Base-by-base conservation (phyloP, 2,329 filamentous ascomycete genomes). In the Dothistroma septosporum region DNA sequence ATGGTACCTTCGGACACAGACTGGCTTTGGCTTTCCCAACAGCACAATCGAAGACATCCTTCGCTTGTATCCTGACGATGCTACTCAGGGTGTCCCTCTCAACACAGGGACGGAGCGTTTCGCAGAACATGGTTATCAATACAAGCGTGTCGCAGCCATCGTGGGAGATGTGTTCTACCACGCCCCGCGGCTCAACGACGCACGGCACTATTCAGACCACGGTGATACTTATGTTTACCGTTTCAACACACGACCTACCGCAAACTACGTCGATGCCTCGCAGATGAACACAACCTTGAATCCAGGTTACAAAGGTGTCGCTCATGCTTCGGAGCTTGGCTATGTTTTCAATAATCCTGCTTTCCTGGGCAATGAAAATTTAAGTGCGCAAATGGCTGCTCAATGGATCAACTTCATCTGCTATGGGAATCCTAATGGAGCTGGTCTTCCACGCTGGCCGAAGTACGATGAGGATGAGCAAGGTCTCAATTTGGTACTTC, bases 201-300 rank as follows among this genome's bases (percentile, higher is more conserved):
- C 80, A 61, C 74, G 82, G 64, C 73, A 76, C 1, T 85, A 82
- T 78, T 75, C 82, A 11, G 73, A 73, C 12, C 71, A 76, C 41
- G 74, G 75, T 14, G 69, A 82, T 2, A 82, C 82, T 5, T 87
- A 85, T 75, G 83, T 81, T 69, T 87, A 86, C 74, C 80, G 82
- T 49, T 88, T 87, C 77, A 85, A 87, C 68, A 83, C 83, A 11
- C 72, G 80, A 14, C 73, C 79, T 0, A 76, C 77, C 9, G 79
- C 81, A 14, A 63, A 62, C 24, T 61, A 57, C 22, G 58, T 61
- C 24, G 57, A 63, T 14, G 58, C 61, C 12, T 59, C 56, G 12
- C 49, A 46, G 16, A 55, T 46, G 10, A 57, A 62, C 16, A 59
- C 59, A 9, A 52, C 35, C 2, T 28, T 66, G n/a, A 67, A 79